Conservation (phyloP, 306 rosid genomes). For the Sphenostylis stenocarpa region DNA sequence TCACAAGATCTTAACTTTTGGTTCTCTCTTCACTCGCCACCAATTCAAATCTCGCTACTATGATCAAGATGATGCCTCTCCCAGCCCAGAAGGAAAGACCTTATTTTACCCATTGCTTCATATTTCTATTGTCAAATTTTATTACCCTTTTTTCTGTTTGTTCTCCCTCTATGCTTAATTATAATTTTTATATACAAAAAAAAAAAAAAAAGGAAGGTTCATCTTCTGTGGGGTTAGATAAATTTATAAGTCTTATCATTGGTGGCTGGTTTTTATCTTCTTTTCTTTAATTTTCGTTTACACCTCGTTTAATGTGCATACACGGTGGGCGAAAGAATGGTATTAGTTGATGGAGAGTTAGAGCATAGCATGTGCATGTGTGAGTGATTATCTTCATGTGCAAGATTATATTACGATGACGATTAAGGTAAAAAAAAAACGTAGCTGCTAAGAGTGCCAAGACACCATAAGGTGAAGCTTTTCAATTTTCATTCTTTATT, state of each 20-base stretch:
- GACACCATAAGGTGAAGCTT: background rate
- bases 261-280: background rate
- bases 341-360: conserved; percentile 16
- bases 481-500: conserved; percentile 23
- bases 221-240: background rate
- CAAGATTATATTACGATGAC: conserved; percentile 40
- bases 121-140: conserved; percentile 21
- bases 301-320: background rate
- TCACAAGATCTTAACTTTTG: conserved; percentile 88
- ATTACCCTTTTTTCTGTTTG: background rate
- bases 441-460: conserved; percentile 23
- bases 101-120: background rate
- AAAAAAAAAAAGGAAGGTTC: background rate
- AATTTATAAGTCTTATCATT: background rate
- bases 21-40: conserved; percentile 68
- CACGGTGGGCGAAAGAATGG: background rate
- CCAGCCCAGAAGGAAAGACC: conserved; percentile 75
- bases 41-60: conserved; percentile 56
- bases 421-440: conserved; percentile 34
- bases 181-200: background rate
- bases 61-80: conserved; percentile 56
- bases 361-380: conserved; percentile 29
- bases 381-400: conserved; percentile 41
- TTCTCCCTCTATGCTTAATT: background rate
- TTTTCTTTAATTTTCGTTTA: background rate